Conservation (phyloP, 495 filamentous ascomycete genomes). For the Trichoderma gamsii region DNA sequence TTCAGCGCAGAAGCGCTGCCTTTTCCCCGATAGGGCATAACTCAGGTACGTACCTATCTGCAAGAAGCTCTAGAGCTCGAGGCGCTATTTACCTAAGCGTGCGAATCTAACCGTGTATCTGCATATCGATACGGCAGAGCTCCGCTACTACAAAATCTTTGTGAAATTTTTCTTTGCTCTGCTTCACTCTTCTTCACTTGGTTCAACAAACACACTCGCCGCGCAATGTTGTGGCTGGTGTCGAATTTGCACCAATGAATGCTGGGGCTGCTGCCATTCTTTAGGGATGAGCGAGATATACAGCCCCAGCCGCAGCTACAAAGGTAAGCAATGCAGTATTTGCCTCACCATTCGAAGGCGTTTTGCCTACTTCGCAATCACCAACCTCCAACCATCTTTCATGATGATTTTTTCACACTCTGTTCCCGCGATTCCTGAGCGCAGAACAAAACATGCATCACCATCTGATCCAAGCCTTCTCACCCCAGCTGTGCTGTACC, state of each 20-base stretch:
- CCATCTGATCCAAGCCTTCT: conserved; percentile 71
- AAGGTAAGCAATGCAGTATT: conserved; percentile 7
- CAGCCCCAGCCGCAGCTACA: not conserved
- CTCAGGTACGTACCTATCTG: conserved; percentile 1
- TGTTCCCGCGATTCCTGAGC: conserved; percentile 77
- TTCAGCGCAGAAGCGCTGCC: conserved; percentile 9
- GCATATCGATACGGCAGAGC: conserved; percentile 6
- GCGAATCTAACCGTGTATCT: not conserved
- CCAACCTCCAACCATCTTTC: conserved; percentile 7
- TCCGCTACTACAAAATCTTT: not conserved
- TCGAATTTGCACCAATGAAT: not conserved
- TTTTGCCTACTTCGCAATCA: not conserved
- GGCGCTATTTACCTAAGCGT: not conserved
- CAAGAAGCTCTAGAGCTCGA: not conserved
- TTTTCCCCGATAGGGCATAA: not conserved
- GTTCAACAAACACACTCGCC: not conserved
- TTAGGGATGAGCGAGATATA: not conserved
- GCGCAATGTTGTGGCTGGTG: not conserved
- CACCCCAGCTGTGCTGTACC: conserved; percentile 17
- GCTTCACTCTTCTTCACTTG: not conserved
- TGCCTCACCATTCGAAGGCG: conserved; percentile 3
- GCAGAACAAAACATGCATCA: conserved; percentile 97
- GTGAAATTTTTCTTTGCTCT: conserved; percentile 1
- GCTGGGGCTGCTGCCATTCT: not conserved
- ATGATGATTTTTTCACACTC: conserved; percentile 28